These are phyloP conservation scores for Incumbomyces delicatus DNA, from an alignment of 2,329 filamentous ascomycete species.

Conservation along the genomic window DNA sequence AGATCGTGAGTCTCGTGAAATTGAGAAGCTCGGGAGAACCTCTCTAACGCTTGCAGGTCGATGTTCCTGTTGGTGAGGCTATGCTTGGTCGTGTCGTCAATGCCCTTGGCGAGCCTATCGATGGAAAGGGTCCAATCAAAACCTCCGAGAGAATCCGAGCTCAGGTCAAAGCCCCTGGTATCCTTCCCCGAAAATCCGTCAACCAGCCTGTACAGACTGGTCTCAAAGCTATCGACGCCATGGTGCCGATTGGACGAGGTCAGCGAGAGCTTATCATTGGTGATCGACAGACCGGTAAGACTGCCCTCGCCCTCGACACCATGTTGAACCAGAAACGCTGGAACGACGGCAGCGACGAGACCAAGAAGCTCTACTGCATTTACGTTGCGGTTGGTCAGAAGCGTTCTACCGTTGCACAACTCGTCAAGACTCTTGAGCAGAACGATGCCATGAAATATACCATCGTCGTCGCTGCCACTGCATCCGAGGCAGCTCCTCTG, in stretches of 20 bases:
- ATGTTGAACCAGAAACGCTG: slow-evolving; percentile 99
- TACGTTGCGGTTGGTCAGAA: slow-evolving; percentile 99
- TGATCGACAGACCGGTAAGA: slow-evolving; percentile 99
- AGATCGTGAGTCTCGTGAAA: slow-evolving; percentile 64
- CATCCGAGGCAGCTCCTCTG: slow-evolving; percentile 89
- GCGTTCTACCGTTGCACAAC: slow-evolving; percentile 96
- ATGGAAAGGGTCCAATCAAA: slow-evolving; percentile 96
- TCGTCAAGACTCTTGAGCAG: slow-evolving; percentile 99
- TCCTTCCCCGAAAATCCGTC: slow-evolving; percentile 93
- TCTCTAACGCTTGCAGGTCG: slow-evolving; percentile 54
- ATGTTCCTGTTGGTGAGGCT: slow-evolving; percentile 85
- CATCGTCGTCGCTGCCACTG: slow-evolving; percentile 87
- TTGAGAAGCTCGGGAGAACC: slow-evolving; percentile 8
- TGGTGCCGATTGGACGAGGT: slow-evolving; percentile 99
- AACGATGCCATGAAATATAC: slow-evolving; percentile 99
- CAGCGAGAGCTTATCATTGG: slow-evolving; percentile 99
- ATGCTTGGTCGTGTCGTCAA: slow-evolving; percentile 97
- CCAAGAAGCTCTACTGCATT: slow-evolving; percentile 98
- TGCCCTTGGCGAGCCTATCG: slow-evolving; percentile 97
- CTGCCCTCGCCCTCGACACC: slow-evolving; percentile 91
- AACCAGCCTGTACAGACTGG: slow-evolving; percentile 98
- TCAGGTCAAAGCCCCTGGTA: slow-evolving; percentile 97
- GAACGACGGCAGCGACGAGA: slow-evolving; percentile 80
- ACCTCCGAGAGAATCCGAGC: slow-evolving; percentile 87
- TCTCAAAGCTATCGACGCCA: slow-evolving; percentile 98